phyloP scores from a whole-genome alignment of 2,329 filamentous ascomycete genomes.

The Colletotrichum filicis region DNA sequence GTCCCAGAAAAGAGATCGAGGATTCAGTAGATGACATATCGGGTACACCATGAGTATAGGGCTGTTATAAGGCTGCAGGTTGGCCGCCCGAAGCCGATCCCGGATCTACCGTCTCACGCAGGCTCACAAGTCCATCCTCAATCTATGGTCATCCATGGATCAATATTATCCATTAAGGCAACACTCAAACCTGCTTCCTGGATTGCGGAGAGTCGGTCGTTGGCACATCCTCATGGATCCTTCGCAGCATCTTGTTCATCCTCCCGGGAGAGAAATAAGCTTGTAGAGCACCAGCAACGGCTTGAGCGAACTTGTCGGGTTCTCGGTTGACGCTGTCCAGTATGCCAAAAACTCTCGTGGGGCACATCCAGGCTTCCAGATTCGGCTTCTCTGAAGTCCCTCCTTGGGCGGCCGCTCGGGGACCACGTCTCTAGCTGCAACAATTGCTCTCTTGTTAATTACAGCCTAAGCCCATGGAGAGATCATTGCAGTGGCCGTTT shows the following conservation, averaged over 20 bases:
- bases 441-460: not conserved
- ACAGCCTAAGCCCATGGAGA: not conserved
- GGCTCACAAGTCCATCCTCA: not conserved
- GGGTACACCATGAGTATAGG: no score
- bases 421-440: not conserved
- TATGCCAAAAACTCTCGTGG: not conserved
- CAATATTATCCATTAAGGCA: not conserved
- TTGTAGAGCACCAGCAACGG: not conserved
- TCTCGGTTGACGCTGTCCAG: not conserved
- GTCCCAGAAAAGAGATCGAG: no score
- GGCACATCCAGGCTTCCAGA: not conserved
- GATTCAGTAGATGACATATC: no score
- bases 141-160: no score
- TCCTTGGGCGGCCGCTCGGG: not conserved
- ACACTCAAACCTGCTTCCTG: not conserved
- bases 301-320: not conserved
- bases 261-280: not conserved
- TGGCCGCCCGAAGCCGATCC: not conserved
- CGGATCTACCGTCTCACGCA: not conserved
- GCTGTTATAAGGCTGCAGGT: not conserved
- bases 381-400: not conserved
- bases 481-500: not conserved
- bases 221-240: slow-evolving; percentile 4
- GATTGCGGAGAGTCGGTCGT: not conserved
- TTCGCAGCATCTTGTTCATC: not conserved